These are phyloP conservation scores for Sporothrix curviconia DNA, from an alignment of 2,329 filamentous ascomycete genomes.

Conservation along the genomic window DNA sequence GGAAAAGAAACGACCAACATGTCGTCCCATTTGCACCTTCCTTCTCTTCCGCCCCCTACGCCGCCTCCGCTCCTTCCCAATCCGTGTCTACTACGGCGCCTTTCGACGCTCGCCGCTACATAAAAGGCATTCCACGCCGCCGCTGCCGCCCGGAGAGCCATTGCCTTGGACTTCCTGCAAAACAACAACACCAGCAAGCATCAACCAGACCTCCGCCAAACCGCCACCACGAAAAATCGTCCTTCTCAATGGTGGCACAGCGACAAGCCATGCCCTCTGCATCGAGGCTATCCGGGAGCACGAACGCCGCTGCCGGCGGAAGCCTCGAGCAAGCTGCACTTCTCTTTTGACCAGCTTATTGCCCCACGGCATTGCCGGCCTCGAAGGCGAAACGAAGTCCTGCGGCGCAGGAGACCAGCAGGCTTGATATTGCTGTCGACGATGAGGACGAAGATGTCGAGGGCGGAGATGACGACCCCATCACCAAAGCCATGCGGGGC, in stretches of 20 bases:
- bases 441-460: conserved; percentile 30
- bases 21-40: conserved; percentile 22
- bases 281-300: conserved; percentile 48
- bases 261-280: conserved; percentile 48
- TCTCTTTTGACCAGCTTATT: conserved; percentile 45
- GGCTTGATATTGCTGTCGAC: conserved; percentile 19
- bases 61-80: neutral
- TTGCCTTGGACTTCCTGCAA: conserved; percentile 46
- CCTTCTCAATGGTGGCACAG: conserved; percentile 54
- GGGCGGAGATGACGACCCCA: conserved; percentile 36
- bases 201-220: neutral
- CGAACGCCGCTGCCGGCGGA: conserved; percentile 37
- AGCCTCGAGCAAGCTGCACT: conserved; percentile 43
- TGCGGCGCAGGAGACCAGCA: neutral
- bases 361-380: conserved; percentile 41
- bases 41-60: neutral
- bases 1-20: conserved; percentile 22
- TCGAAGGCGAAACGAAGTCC: conserved; percentile 19
- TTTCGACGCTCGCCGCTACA: conserved; percentile 34
- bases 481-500: conserved; percentile 39
- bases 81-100: neutral
- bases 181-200: conserved; percentile 11
- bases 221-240: conserved; percentile 41
- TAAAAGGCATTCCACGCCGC: conserved; percentile 48
- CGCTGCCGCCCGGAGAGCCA: conserved; percentile 38